Evolutionary conservation across 371 early-diverging fungal species (phyloP), one percentile per base, ranked within the genome.

Genomic region (Actinomortierella wolfii): DNA sequence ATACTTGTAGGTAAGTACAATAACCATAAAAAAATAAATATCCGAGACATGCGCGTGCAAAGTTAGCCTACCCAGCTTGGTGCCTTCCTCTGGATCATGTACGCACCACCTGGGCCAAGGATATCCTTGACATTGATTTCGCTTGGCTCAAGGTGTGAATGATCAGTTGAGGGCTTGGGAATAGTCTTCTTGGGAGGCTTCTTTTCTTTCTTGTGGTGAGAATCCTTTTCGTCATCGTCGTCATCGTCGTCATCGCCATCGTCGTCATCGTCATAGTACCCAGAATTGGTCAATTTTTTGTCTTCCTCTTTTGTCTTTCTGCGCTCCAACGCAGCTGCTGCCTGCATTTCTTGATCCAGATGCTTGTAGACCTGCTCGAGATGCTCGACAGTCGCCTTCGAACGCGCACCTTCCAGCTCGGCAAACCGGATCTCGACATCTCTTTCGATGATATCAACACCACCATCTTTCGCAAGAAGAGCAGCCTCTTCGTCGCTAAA

Each of bases 341-440:
- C 47, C 15, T 20, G 21, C 49, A 65, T 39, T 20, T 71, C 66
- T 28, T 58, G 41, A 15, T 52, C 59, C 11, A 73, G 26, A 5
- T 9, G 26, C 18, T 66, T 57, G 34, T 52, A 49, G 0, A 66
- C 56, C 13, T 61, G 47, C 14, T 56, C 55, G 20, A 70, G 61
- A 1, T 50, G 60, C 58, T 54, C 51, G 23, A 57, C 42, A 23
- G 59, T 54, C n/a, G 3, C 8, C 21, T 47, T 1, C 3, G 18
- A 47, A 47, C 21, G 47, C 3, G 47, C 21, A 7, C 54, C 17
- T 40, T 65, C 56, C 17, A 67, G 67, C 41, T 73, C 73, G 11
- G 73, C 56, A 56, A 71, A 71, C 18, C 59, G 59, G 46, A 71
- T 73, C 56, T 47, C 60, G 2, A 66, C 43, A 50, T 73, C 73